Evolutionary conservation across 441 rosid genomes (phyloP), one percentile per base, ranked within the genome.

Genomic region (Erodium chrysanthum): DNA sequence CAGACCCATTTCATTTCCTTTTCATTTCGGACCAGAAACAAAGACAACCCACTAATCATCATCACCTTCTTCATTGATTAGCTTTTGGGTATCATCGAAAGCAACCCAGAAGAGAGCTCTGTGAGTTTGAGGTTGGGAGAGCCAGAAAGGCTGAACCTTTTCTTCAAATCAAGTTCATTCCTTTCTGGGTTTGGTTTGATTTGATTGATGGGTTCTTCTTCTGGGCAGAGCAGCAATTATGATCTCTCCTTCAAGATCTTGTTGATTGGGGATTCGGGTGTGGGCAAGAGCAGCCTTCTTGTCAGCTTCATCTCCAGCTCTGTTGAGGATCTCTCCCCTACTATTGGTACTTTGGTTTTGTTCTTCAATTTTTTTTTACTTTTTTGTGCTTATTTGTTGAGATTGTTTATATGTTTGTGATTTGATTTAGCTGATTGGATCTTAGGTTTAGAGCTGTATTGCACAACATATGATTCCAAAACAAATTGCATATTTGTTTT

Each of bases 281-380:
- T 85, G 65, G 90, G 90, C 68, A 85, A 85, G 75, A 85, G 87
- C 69, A 84, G 87, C 65, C 88, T 85, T 70, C 90, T 85, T 75
- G 81, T 82, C 67, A 84, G 81, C 76, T 85, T 84, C 82, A 82
- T 85, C 81, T 82, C 86, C 46, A 66, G 67, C 58, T 73, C 83
- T 67, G 73, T 62, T 1, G 81, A 84, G 67, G 80, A 79, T 80
- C 82, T 75, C 69, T 48, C 85, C 70, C 88, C 88, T 20, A 85
- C 90, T 64, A 84, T 85, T 77, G 90, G 90, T 84, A 85, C 56
- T 70, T 67, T 25, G 7, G 7, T 3, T n/a, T n/a, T n/a, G n/a
- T n/a, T n/a, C n/a, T n/a, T n/a, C n/a, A n/a, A n/a, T n/a, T 6
- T 5, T 15, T n/a, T 42, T 37, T 48, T 61, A 2, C 23, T 37